Conservation (phyloP, 768 basidiomycete species). For the Russula lepida region DNA sequence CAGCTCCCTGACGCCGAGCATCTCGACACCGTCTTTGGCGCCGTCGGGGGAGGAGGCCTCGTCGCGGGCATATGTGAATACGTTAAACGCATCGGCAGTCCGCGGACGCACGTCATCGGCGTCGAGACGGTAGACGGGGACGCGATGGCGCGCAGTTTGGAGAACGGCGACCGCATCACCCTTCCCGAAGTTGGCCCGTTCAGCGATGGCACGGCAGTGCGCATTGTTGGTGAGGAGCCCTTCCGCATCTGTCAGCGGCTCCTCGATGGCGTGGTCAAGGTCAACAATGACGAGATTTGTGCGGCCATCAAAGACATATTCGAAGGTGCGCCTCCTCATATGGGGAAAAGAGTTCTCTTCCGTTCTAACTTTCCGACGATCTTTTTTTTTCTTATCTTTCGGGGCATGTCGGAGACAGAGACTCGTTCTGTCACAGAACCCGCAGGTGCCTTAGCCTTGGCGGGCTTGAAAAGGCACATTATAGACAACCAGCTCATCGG, state of each 20-base stretch:
- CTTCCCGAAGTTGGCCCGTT: slow-evolving; percentile 91
- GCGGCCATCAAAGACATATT: slow-evolving; percentile 99
- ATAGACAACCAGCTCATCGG: slow-evolving; percentile 71
- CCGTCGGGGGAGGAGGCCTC: slow-evolving; percentile 93
- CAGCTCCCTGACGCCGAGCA: slow-evolving; percentile 69
- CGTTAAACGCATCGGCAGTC: slow-evolving; percentile 85
- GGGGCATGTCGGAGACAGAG: slow-evolving; percentile 39
- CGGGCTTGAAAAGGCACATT: slow-evolving; percentile 87
- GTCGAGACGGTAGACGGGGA: slow-evolving; percentile 95
- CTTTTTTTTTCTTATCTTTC: background rate
- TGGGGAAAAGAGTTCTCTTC: background rate
- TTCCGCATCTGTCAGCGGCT: slow-evolving; percentile 86
- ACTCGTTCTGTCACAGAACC: slow-evolving; percentile 96
- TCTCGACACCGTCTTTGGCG: slow-evolving; percentile 78
- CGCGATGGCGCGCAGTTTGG: slow-evolving; percentile 81
- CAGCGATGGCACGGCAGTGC: slow-evolving; percentile 95
- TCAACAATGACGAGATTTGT: slow-evolving; percentile 93
- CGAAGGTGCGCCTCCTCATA: slow-evolving; percentile 52
- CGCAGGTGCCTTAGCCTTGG: slow-evolving; percentile 86
- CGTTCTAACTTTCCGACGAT: no score
- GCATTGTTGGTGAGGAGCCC: slow-evolving; percentile 89
- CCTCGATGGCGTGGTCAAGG: slow-evolving; percentile 75
- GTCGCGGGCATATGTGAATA: slow-evolving; percentile 88
- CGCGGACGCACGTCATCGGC: slow-evolving; percentile 72
- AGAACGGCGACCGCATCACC: slow-evolving; percentile 72